These are phyloP conservation scores for Kwoniella botswanensis DNA, from an alignment of 768 basidiomycete species.

Conservation along the genomic window DNA sequence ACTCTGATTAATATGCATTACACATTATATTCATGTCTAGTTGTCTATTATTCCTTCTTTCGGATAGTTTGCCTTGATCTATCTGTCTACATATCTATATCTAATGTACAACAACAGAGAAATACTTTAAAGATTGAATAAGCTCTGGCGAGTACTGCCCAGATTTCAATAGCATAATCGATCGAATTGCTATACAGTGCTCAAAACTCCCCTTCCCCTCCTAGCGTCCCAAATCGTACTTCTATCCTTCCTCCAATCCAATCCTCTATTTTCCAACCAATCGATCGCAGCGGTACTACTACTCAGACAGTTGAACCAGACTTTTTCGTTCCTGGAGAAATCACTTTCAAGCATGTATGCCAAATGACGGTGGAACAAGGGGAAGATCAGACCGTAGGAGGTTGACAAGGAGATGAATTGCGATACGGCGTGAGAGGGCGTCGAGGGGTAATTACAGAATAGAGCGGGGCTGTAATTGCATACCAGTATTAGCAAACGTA, in stretches of 20 bases:
- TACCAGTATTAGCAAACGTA: neutral
- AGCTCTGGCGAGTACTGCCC: too few relatives aligned
- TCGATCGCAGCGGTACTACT: slow-evolving; percentile 59
- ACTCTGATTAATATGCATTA: slow-evolving; percentile 5
- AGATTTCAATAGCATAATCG: neutral
- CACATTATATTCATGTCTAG: slow-evolving; percentile 15
- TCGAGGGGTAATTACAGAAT: slow-evolving; percentile 59
- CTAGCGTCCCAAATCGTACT: slow-evolving; percentile 44
- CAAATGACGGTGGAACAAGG: slow-evolving; percentile 62
- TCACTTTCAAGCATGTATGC: slow-evolving; percentile 60
- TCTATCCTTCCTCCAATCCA: slow-evolving; percentile 30
- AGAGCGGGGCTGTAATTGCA: slow-evolving; percentile 53
- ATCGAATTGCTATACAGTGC: neutral
- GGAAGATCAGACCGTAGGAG: slow-evolving; percentile 59
- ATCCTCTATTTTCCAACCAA: slow-evolving; percentile 57
- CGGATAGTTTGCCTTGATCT: neutral
- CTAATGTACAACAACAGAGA: neutral
- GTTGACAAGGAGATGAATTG: slow-evolving; percentile 58
- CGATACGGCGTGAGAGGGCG: slow-evolving; percentile 59
- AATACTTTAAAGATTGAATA: too few relatives aligned
- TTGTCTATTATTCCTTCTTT: neutral
- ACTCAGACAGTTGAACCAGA: slow-evolving; percentile 59
- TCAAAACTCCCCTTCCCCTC: slow-evolving; percentile 27
- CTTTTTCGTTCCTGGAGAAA: slow-evolving; percentile 56
- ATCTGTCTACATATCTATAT: neutral